Percentiles rank a stretch among this genome's conserved stretches.
phyloP scores from a whole-genome alignment of 2,329 filamentous ascomycete genomes.

The Tolypocladium tundrense region DNA sequence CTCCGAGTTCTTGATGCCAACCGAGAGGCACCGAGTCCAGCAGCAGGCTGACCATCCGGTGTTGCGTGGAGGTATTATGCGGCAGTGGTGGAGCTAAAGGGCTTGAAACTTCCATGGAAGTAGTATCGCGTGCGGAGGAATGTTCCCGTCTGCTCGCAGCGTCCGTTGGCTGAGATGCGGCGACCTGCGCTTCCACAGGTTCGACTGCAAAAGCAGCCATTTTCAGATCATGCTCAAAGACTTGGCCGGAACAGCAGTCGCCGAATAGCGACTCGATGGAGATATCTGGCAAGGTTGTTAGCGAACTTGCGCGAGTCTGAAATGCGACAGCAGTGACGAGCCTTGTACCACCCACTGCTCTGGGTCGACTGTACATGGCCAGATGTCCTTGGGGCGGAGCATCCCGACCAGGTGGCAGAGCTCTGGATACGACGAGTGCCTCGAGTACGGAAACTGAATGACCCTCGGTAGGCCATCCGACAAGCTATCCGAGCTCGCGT shows the following conservation, averaged over 20 bases:
- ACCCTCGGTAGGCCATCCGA: constrained; percentile 21
- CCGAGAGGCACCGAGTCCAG: background rate
- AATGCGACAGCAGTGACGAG: background rate
- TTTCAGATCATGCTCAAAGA: constrained; percentile 55
- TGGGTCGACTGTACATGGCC: constrained; percentile 68
- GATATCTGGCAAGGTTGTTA: constrained; percentile 22
- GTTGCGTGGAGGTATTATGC: background rate
- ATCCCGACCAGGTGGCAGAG: constrained; percentile 58
- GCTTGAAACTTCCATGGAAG: background rate
- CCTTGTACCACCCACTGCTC: constrained; percentile 49
- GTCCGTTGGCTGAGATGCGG: background rate
- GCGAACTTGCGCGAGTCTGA: too few relatives aligned
- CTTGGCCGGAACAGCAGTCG: constrained; percentile 46
- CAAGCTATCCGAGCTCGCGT: background rate
- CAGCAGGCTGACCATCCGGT: background rate
- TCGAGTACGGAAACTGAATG: constrained; percentile 70
- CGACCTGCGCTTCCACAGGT: background rate
- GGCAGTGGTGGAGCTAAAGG: background rate
- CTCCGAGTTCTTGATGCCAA: background rate
- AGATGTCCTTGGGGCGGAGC: constrained; percentile 66
- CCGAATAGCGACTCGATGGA: constrained; percentile 66
- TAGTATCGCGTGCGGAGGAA: background rate
- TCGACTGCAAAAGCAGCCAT: constrained; percentile 32
- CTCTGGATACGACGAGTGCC: constrained; percentile 80
- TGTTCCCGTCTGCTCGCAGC: background rate